phyloP scores from a whole-genome alignment of 495 filamentous ascomycete genomes.

The Cercophora newfieldiana region DNA sequence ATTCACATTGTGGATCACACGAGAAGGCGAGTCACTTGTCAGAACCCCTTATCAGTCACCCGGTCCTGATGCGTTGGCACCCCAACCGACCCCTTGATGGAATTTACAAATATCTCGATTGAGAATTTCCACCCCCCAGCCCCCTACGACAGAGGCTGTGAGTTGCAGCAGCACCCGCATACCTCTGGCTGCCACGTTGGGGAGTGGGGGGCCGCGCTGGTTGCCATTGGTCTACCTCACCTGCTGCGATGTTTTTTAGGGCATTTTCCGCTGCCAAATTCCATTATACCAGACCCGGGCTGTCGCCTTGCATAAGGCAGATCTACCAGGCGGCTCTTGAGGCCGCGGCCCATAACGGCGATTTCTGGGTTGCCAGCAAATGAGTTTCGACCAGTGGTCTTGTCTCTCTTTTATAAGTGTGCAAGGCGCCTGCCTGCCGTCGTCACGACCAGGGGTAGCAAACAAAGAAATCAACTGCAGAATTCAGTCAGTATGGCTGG shows the following conservation, averaged over 20 bases:
- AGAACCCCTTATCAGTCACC: neutral
- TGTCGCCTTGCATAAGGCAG: constrained; percentile 6
- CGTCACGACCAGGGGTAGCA: no score
- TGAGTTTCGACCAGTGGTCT: no score
- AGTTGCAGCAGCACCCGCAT: neutral
- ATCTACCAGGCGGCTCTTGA: neutral
- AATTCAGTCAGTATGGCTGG: no score
- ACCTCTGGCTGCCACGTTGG: neutral
- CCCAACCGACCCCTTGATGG: neutral
- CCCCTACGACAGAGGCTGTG: neutral
- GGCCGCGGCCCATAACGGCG: neutral
- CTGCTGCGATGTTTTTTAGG: no score
- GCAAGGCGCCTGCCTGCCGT: no score
- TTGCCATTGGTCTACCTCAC: neutral
- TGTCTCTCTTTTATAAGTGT: no score
- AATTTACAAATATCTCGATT: neutral
- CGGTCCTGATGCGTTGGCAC: neutral
- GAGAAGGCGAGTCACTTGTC: neutral
- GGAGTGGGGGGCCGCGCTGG: neutral
- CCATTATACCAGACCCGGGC: neutral
- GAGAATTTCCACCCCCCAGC: neutral
- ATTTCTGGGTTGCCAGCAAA: neutral
- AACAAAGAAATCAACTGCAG: no score
- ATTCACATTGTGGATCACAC: neutral
- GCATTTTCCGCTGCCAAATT: neutral